Evolutionary conservation across 768 basidiomycete genomes (phyloP).

Genomic region (Xerocomellus amylosporus): DNA sequence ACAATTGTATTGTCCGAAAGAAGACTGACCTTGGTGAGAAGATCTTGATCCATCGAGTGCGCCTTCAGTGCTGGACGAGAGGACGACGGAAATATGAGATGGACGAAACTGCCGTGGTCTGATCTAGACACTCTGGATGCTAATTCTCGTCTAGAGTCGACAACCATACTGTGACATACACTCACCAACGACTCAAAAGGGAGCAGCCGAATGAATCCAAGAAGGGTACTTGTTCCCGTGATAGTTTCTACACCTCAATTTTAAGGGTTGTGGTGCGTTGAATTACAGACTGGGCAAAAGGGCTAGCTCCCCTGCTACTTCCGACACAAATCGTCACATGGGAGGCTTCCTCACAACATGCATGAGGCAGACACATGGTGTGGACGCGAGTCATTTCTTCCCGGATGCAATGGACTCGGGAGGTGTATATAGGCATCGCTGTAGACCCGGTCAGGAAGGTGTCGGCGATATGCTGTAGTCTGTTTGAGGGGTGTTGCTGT

Average conservation of each 20-base stretch:
- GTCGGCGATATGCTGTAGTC: not conserved
- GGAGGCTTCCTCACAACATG: constrained; percentile 1
- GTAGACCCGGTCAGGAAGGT: no score
- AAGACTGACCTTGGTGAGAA: constrained; percentile 10
- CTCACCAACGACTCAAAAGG: constrained; percentile 8
- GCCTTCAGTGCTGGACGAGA: constrained; percentile 13
- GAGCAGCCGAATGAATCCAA: not conserved
- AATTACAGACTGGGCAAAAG: not conserved
- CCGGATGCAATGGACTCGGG: not conserved
- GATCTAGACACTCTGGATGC: constrained; percentile 18
- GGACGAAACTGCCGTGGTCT: constrained; percentile 9
- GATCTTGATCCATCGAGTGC: constrained; percentile 7
- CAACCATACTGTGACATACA: not conserved
- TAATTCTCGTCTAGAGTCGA: not conserved
- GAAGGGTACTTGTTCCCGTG: not conserved
- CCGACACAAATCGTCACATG: not conserved
- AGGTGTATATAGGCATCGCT: not conserved
- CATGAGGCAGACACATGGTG: constrained; percentile 25
- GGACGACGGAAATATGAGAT: constrained; percentile 5
- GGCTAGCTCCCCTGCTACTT: not conserved
- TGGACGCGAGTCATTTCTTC: not conserved
- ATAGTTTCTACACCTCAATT: not conserved
- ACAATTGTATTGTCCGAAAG: not conserved
- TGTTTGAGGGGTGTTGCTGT: no score
- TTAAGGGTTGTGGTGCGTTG: constrained; percentile 1